Base-by-base conservation (phyloP, 2,329 filamentous ascomycete species). In the Aspergillus fijiensis region DNA sequence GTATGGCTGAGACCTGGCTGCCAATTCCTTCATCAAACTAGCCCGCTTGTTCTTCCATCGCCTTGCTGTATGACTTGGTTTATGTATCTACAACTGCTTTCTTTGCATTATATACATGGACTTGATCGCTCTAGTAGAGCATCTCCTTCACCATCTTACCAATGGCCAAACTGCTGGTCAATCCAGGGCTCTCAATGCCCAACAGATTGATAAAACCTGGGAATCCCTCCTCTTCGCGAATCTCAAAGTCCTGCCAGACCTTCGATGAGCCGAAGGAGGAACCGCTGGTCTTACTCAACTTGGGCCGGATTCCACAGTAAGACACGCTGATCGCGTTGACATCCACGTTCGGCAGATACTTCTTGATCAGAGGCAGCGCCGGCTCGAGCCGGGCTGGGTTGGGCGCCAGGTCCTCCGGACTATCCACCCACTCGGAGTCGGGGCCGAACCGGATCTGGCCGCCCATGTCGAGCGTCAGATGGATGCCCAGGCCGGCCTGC, bases 281-380 rank as follows among this genome's bases (percentile, higher is more conserved):
- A 14, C 89, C 87, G 0, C 87, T 86, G 10, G 85, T 80, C 39
- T 80, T 81, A 1, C 80, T 85, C 63, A 98, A 74, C 80, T 99
- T 99, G 0, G 95, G 94, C 65, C 95, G 80, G 33, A 99, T 94
- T 0, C 95, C 95, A 16, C 91, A 91, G 72, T 98, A 99, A 76
- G 97, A 94, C 2, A 94, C 83, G 45, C 80, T 79, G 27, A 99
- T 82, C 0, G 85, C 85, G 0, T 78, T 77, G 16, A 80, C 80
- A 61, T 95, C 86, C 2, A 99, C 79, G 0, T 79, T 82, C 0
- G 95, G 95, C 3, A 99, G 80, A 72, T 96, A 99, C 7, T 82
- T 82, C 66, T 83, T 80, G 60, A 99, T 97, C 70, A 91, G 91
- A 11, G 80, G 80, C 0, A 96, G 75, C 0, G 93, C 93, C 45